Percentiles rank a stretch among this genome's conserved stretches.
Conservation (phyloP, 202 grass and related monocot genomes). For the Carex arenaria region DNA sequence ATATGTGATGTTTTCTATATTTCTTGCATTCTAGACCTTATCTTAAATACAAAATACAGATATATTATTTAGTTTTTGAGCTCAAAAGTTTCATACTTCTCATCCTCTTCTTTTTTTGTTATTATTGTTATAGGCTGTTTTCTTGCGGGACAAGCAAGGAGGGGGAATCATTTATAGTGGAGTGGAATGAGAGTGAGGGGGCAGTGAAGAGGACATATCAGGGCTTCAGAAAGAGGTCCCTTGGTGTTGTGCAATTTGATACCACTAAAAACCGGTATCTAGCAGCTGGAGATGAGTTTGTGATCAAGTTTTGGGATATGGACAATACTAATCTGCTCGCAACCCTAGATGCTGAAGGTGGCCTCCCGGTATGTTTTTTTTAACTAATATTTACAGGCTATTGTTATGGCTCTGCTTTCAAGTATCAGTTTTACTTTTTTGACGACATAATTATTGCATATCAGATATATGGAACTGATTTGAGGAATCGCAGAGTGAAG, state of each 20-base stretch:
- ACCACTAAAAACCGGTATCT: conserved; percentile 83
- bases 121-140: conserved; percentile 52
- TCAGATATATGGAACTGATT: not conserved
- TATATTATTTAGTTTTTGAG: not conserved
- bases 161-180: conserved; percentile 85
- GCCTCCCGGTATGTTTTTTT: conserved; percentile 52
- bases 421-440: not conserved
- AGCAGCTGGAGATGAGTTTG: conserved; percentile 90
- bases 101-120: conserved; percentile 1
- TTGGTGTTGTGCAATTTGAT: conserved; percentile 95
- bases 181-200: conserved; percentile 99
- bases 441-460: too few relatives aligned
- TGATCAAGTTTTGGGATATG: conserved; percentile 99
- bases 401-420: not conserved
- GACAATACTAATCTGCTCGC: conserved; percentile 79
- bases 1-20: conserved; percentile 14
- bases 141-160: conserved; percentile 99
- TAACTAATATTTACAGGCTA: not conserved
- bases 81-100: not conserved
- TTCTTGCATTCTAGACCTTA: not conserved
- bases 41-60: not conserved
- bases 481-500: not conserved
- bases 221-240: conserved; percentile 79
- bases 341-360: conserved; percentile 89
- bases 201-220: conserved; percentile 94